phyloP scores from a whole-genome alignment of 305 asterid genomes.

The Fraxinus xanthoxyloides region DNA sequence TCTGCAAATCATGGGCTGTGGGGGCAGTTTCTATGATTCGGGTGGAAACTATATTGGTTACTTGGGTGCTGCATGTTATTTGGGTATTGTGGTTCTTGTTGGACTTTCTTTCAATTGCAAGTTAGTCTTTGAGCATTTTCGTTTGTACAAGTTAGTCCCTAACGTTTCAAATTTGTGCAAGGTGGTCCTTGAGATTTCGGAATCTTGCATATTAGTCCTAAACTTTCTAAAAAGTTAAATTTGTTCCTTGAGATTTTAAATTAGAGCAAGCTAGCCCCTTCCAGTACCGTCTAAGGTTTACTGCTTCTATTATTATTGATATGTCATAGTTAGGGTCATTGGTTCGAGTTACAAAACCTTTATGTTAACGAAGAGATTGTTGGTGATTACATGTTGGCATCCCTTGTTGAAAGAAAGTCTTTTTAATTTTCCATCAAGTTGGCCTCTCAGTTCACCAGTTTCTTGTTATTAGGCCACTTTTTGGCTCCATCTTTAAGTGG shows the following conservation, averaged over 20 bases:
- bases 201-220: neutral
- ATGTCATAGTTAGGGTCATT: neutral
- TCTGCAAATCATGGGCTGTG: neutral
- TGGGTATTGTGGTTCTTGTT: neutral
- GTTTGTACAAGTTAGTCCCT: neutral
- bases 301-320: neutral
- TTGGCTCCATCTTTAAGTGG: neutral
- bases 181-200: neutral
- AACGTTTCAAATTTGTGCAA: neutral
- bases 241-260: neutral
- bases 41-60: neutral
- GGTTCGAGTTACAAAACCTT: neutral
- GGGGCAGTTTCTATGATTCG: neutral
- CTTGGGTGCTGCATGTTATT: neutral
- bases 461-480: neutral
- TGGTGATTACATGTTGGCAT: neutral
- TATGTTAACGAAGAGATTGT: neutral
- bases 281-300: neutral
- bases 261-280: neutral
- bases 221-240: neutral
- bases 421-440: neutral
- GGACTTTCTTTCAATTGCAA: neutral
- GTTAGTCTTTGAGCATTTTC: neutral
- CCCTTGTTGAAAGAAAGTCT: neutral
- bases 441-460: neutral